These are phyloP conservation scores for Rhodotorula sp. DNA, from an alignment of 1,284 basidiomycete species.

Conservation along the genomic window DNA sequence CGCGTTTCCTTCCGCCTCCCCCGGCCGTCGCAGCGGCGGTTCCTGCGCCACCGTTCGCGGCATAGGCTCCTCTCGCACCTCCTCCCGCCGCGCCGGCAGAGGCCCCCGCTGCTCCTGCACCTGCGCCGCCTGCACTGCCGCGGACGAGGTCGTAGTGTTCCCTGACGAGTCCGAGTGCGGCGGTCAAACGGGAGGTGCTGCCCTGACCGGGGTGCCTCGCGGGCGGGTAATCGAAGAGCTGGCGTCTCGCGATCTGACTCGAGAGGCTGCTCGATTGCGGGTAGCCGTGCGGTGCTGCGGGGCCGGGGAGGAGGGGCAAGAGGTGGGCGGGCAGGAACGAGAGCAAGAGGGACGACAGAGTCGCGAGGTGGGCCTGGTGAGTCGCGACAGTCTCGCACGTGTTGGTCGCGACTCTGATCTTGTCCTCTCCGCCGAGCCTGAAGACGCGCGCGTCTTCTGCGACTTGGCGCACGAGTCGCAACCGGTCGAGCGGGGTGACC, in stretches of 20 bases:
- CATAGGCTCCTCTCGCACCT: too few species aligned
- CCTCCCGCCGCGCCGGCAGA: too few species aligned
- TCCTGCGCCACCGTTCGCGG: background rate
- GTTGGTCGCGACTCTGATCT: slow-evolving; percentile 92
- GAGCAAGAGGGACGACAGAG: slow-evolving; percentile 41
- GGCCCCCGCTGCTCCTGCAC: background rate
- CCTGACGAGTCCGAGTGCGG: slow-evolving; percentile 25
- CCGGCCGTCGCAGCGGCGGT: background rate
- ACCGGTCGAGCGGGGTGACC: slow-evolving; percentile 70
- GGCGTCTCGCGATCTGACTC: slow-evolving; percentile 22
- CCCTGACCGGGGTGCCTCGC: slow-evolving; percentile 21
- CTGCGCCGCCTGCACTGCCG: background rate
- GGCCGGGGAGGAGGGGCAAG: slow-evolving; percentile 39
- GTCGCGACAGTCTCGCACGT: slow-evolving; percentile 73
- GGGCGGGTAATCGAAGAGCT: slow-evolving; percentile 31
- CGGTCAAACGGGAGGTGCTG: slow-evolving; percentile 10
- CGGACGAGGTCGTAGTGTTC: slow-evolving; percentile 32
- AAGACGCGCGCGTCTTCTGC: slow-evolving; percentile 88
- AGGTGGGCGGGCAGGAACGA: slow-evolving; percentile 40
- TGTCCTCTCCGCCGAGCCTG: slow-evolving; percentile 96
- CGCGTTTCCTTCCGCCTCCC: slow-evolving; percentile 18
- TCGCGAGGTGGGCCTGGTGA: slow-evolving; percentile 42
- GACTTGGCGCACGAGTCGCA: slow-evolving; percentile 84
- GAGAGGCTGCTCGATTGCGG: slow-evolving; percentile 27
- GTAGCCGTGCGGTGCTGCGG: slow-evolving; percentile 44